Evolutionary conservation across 352 stramenopile genomes (phyloP).

Genomic region (Phytophthora rubi): DNA sequence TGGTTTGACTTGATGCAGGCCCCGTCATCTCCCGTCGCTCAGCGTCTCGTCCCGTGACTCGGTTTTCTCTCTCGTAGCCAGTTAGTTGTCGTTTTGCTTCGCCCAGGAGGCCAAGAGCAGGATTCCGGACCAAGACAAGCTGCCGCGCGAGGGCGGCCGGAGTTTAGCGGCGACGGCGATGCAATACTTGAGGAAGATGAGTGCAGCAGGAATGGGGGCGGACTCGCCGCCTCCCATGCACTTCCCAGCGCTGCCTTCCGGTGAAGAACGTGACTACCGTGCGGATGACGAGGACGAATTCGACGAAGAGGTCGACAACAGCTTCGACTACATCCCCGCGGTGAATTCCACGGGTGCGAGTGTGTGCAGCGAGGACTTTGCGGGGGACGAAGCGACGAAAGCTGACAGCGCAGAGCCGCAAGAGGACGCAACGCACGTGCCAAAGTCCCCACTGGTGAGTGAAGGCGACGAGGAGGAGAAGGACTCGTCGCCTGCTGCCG

Average conservation of each 20-base stretch:
- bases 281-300: constrained; percentile 23
- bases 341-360: neutral
- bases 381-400: neutral
- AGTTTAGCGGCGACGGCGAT: constrained; percentile 14
- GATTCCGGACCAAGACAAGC: constrained; percentile 11
- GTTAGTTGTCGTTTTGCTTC: neutral
- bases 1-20: constrained; percentile 7
- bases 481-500: neutral
- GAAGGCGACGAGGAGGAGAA: neutral
- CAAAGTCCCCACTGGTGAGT: neutral
- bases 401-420: neutral
- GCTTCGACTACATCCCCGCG: constrained; percentile 12
- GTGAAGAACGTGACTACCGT: constrained; percentile 11
- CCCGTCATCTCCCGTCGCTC: constrained; percentile 16
- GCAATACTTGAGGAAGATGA: constrained; percentile 25
- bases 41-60: constrained; percentile 16
- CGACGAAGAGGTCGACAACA: constrained; percentile 19
- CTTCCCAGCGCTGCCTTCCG: neutral
- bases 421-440: neutral
- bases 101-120: constrained; percentile 16
- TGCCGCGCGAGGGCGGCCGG: constrained; percentile 12
- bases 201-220: constrained; percentile 23
- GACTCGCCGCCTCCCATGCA: constrained; percentile 7
- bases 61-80: neutral
- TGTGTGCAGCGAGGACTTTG: neutral